These are phyloP conservation scores for Ceratocystiopsis minuta DNA, from an alignment of 2,329 filamentous ascomycete genomes.

Conservation along the genomic window DNA sequence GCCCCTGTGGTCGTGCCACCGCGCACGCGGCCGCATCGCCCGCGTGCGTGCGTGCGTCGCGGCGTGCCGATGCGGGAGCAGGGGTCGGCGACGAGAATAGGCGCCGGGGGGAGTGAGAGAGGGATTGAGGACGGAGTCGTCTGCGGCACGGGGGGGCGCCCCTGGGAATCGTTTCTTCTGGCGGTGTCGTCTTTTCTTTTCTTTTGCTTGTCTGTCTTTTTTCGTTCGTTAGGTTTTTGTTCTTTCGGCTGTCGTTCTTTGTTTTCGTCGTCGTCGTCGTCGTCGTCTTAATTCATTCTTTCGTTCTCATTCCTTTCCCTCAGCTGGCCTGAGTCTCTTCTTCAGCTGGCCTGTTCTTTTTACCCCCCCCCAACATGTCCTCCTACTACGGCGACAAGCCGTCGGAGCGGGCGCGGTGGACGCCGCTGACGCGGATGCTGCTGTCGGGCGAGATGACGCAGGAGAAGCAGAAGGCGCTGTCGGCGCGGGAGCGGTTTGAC, in stretches of 20 bases:
- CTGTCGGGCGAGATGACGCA: slow-evolving; percentile 68
- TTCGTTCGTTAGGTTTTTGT: too few relatives aligned
- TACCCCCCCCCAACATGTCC: too few relatives aligned
- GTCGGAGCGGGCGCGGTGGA: slow-evolving; percentile 63
- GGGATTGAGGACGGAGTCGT: too few relatives aligned
- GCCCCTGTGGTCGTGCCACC: too few relatives aligned
- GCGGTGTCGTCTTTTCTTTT: slow-evolving; percentile 3
- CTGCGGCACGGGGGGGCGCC: too few relatives aligned
- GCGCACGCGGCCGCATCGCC: too few relatives aligned
- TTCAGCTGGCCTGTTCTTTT: slow-evolving; percentile 1
- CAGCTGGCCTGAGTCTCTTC: background rate
- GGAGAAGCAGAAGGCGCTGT: slow-evolving; percentile 50
- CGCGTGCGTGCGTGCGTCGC: too few relatives aligned
- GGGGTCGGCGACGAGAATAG: too few relatives aligned
- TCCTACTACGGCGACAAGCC: slow-evolving; percentile 19
- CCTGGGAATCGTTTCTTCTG: too few relatives aligned
- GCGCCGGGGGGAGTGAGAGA: too few relatives aligned
- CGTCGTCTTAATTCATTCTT: background rate
- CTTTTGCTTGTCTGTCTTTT: slow-evolving; percentile 2
- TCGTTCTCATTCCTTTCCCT: background rate
- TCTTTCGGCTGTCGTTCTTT: slow-evolving; percentile 2
- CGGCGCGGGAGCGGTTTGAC: slow-evolving; percentile 55
- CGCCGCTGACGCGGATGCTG: slow-evolving; percentile 64
- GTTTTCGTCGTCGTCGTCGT: background rate
- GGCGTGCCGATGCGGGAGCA: too few relatives aligned